Evolutionary conservation across 2,329 filamentous ascomycete species (phyloP).

Genomic region (Trichoderma simmonsii): DNA sequence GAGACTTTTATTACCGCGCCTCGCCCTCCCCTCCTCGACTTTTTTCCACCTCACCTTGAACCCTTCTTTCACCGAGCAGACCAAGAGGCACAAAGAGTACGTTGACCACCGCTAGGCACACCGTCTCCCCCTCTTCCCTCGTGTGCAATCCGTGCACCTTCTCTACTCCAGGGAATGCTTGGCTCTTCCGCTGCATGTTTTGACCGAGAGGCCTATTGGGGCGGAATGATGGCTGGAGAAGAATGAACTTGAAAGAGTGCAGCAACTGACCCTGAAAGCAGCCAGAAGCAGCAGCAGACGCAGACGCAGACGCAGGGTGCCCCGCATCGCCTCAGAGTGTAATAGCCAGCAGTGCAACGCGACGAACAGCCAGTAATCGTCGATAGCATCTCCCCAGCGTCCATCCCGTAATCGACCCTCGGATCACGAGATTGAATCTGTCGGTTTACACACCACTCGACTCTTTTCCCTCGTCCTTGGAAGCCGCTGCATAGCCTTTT

Average conservation of each 20-base stretch:
- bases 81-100: slow-evolving; percentile 17
- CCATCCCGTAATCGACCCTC: slow-evolving; percentile 1
- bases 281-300: slow-evolving; percentile 4
- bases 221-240: slow-evolving; percentile 11
- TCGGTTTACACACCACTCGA: background rate
- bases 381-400: background rate
- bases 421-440: background rate
- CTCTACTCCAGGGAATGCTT: background rate
- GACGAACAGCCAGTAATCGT: slow-evolving; percentile 1
- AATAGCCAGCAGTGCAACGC: slow-evolving; percentile 10
- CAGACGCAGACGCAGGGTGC: slow-evolving; percentile 14
- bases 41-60: slow-evolving; percentile 19
- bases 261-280: slow-evolving; percentile 11
- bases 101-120: background rate
- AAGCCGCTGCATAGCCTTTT: slow-evolving; percentile 14
- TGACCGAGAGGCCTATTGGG: background rate
- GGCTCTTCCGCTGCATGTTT: background rate
- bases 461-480: background rate
- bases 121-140: background rate
- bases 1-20: slow-evolving; percentile 21
- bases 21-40: slow-evolving; percentile 20
- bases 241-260: slow-evolving; percentile 4
- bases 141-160: background rate
- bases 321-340: slow-evolving; percentile 18
- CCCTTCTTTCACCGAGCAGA: slow-evolving; percentile 20